These are phyloP conservation scores for Meredithiella fracta DNA, from an alignment of 2,329 filamentous ascomycete species.

Conservation along the genomic window DNA sequence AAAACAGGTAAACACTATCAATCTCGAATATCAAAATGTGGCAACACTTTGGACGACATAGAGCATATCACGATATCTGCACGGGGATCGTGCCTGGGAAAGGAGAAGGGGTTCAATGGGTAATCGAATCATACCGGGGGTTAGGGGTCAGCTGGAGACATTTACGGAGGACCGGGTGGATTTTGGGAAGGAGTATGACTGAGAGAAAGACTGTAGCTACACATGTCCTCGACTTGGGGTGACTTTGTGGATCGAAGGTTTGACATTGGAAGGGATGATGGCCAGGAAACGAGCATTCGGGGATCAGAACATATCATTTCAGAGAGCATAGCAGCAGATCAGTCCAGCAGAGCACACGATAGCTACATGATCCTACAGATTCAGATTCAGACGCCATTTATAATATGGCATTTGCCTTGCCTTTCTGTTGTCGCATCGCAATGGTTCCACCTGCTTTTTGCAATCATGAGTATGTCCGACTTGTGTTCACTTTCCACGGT, in stretches of 20 bases:
- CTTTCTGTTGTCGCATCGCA: conserved; percentile 11
- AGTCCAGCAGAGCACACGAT: conserved; percentile 12
- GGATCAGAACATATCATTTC: conserved; percentile 11
- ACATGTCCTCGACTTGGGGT: too few relatives aligned
- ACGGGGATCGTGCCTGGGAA: too few relatives aligned
- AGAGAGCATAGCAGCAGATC: conserved; percentile 13
- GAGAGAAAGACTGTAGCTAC: too few relatives aligned
- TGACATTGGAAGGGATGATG: not conserved
- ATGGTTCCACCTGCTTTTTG: conserved; percentile 5
- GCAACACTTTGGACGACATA: too few relatives aligned
- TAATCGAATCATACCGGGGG: too few relatives aligned
- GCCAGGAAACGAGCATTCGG: not conserved
- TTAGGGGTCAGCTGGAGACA: too few relatives aligned
- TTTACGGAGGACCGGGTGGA: too few relatives aligned
- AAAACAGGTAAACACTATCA: too few relatives aligned
- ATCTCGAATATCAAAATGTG: too few relatives aligned
- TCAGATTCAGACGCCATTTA: conserved; percentile 14
- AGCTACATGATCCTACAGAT: conserved; percentile 11
- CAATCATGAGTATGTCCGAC: conserved; percentile 3
- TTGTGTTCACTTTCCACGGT: conserved; percentile 3
- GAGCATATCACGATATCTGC: too few relatives aligned
- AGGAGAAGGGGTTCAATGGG: too few relatives aligned
- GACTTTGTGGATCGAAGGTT: not conserved
- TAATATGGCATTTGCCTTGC: conserved; percentile 14
- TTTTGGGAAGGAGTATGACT: too few relatives aligned